These are phyloP conservation scores for Penicillium lividum DNA, from an alignment of 495 filamentous ascomycete species.

Conservation along the genomic window DNA sequence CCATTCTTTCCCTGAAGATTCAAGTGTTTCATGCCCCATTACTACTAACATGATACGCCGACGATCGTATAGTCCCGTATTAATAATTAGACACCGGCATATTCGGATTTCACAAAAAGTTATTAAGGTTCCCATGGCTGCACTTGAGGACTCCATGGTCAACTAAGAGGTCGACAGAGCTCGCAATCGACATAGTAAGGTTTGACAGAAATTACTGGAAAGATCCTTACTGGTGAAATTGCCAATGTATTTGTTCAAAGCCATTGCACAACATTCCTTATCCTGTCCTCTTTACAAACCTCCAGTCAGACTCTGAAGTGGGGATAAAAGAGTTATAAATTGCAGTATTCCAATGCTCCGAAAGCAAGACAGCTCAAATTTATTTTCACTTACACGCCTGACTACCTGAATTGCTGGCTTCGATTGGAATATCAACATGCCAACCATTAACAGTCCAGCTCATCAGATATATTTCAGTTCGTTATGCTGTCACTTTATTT, in stretches of 20 bases:
- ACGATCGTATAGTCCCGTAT: no score
- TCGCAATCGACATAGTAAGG: background rate
- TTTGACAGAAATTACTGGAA: background rate
- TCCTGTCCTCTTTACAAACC: no score
- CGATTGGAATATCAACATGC: background rate
- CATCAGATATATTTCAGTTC: conserved; percentile 1
- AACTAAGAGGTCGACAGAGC: background rate
- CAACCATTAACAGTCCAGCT: background rate
- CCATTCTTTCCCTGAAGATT: no score
- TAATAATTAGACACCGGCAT: no score
- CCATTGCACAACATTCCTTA: background rate
- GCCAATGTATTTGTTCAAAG: background rate
- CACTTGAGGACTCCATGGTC: background rate
- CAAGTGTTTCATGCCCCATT: no score
- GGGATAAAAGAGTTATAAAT: no score
- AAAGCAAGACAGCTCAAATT: background rate
- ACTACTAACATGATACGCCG: no score
- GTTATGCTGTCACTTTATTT: background rate
- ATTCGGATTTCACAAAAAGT: background rate
- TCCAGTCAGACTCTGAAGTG: no score
- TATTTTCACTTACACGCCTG: no score
- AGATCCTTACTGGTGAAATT: background rate
- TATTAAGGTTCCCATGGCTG: background rate
- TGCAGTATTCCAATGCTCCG: background rate
- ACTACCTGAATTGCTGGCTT: no score